phyloP scores from a whole-genome alignment of 768 basidiomycete species.

The Gymnopilus junonius region DNA sequence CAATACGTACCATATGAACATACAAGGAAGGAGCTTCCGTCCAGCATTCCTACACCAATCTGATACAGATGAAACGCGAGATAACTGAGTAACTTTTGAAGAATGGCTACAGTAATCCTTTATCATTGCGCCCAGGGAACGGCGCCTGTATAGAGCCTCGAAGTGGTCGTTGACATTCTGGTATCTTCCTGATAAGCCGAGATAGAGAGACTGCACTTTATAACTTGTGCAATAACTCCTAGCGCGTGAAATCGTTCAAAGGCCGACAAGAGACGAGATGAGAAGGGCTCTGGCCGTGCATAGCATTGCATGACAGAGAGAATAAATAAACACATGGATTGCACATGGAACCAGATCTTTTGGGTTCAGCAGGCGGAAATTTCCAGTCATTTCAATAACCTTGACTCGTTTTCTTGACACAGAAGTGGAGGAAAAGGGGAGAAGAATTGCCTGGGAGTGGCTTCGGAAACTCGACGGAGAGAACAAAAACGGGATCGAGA shows the following conservation, averaged over 20 bases:
- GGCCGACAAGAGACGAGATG: not conserved
- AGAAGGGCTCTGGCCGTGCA: not conserved
- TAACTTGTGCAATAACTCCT: not conserved
- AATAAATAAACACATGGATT: not conserved
- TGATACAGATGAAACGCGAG: not conserved
- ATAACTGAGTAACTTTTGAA: not conserved
- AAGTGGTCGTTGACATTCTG: not conserved
- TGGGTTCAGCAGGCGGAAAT: not conserved
- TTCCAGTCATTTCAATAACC: not conserved
- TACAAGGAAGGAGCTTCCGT: not conserved
- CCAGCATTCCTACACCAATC: not conserved
- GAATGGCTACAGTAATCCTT: not conserved
- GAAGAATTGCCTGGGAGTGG: not conserved
- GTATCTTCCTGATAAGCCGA: not conserved
- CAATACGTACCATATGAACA: not conserved
- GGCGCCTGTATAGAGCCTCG: not conserved
- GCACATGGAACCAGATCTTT: not conserved
- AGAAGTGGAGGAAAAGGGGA: not conserved
- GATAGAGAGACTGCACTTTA: no score
- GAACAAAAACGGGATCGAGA: constrained; percentile 7
- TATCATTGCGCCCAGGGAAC: not conserved
- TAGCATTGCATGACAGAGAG: not conserved
- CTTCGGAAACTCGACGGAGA: no score
- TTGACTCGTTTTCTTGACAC: not conserved
- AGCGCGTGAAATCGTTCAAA: not conserved